Evolutionary conservation across 495 filamentous ascomycete genomes (phyloP).

Genomic region (Neurospora sp.): DNA sequence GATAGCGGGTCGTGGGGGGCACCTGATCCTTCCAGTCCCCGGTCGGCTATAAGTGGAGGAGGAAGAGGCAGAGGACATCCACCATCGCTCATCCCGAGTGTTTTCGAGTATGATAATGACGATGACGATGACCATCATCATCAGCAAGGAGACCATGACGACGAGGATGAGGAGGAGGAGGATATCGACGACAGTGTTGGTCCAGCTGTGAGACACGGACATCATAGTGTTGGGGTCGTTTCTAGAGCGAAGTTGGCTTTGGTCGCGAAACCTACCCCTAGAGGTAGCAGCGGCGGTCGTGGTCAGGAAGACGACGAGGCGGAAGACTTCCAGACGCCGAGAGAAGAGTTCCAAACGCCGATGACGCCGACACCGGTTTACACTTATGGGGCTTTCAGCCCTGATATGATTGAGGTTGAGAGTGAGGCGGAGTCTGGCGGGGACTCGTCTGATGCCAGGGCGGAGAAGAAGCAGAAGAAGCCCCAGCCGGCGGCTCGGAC

Average conservation of each 20-base stretch:
- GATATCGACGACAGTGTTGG: conserved; percentile 13
- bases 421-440: conserved; percentile 6
- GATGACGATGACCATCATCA: conserved; percentile 11
- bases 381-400: conserved; percentile 34
- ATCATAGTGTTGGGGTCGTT: conserved; percentile 5
- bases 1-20: conserved; percentile 17
- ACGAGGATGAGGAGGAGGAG: conserved; percentile 8
- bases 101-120: neutral
- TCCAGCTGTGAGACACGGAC: conserved; percentile 4
- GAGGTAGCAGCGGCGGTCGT: neutral
- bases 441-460: conserved; percentile 11
- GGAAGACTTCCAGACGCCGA: conserved; percentile 36
- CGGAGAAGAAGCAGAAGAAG: conserved; percentile 22
- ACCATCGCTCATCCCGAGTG: neutral
- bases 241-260: neutral
- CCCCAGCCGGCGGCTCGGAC: conserved; percentile 26
- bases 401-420: conserved; percentile 14
- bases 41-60: neutral
- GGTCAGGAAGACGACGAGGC: conserved; percentile 18
- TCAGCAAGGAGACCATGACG: conserved; percentile 15
- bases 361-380: conserved; percentile 9
- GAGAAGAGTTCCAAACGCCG: conserved; percentile 18
- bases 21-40: conserved; percentile 4
- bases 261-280: neutral
- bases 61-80: neutral